phyloP scores from a whole-genome alignment of 805 yeast species.

The Phaffomyces opuntiae region DNA sequence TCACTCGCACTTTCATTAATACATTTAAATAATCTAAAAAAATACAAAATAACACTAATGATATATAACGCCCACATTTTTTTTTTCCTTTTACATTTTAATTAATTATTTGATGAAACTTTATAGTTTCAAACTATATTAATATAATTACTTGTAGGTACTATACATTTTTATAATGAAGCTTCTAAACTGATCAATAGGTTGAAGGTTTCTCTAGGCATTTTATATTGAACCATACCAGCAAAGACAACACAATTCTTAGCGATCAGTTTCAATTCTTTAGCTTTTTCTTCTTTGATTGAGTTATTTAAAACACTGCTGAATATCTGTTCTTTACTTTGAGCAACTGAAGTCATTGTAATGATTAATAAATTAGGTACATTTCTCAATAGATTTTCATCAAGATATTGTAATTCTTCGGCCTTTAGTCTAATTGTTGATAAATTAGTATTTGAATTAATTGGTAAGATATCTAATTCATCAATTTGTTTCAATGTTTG shows the following conservation, averaged over 20 bases:
- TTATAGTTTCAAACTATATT: too few species aligned
- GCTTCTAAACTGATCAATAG: constrained; percentile 59
- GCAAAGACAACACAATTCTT: constrained; percentile 91
- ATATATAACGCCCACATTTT: neutral
- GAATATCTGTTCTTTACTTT: constrained; percentile 37
- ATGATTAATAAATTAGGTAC: constrained; percentile 75
- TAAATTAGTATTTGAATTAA: constrained; percentile 26
- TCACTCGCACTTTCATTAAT: neutral
- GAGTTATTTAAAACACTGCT: constrained; percentile 36
- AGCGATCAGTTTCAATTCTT: constrained; percentile 54
- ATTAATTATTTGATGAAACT: neutral
- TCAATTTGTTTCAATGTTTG: constrained; percentile 48
- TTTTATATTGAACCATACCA: constrained; percentile 87
- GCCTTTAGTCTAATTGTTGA: constrained; percentile 52
- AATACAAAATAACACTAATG: too few species aligned
- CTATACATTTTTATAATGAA: constrained; percentile 16
- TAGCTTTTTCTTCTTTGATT: constrained; percentile 46
- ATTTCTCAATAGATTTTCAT: constrained; percentile 69
- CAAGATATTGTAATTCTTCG: constrained; percentile 55
- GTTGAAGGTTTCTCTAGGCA: constrained; percentile 81
- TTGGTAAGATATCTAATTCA: constrained; percentile 61
- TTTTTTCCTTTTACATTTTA: neutral
- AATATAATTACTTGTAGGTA: too few species aligned
- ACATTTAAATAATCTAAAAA: too few species aligned
- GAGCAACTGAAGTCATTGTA: constrained; percentile 71